Percentiles rank a stretch among this genome's conserved stretches.
Evolutionary conservation across 495 filamentous ascomycete species (phyloP).

Genomic region (Massariosphaeria phaeospora): DNA sequence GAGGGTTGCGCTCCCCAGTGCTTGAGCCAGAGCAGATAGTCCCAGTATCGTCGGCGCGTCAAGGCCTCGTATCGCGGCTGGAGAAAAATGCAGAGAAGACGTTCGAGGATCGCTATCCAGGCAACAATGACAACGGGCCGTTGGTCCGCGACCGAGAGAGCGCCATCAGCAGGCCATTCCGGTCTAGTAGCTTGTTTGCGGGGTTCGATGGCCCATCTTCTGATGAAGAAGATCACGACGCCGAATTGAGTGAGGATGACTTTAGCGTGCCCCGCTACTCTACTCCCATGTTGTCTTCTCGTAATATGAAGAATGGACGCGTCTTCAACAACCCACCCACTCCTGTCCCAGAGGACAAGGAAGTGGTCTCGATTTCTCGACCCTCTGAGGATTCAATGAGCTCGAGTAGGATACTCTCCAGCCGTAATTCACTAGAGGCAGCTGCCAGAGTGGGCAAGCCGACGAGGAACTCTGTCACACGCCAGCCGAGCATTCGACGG

Average conservation of each 20-base stretch:
- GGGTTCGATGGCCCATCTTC: slow-evolving; percentile 64
- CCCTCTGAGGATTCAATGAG: slow-evolving; percentile 24
- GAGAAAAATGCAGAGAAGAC: slow-evolving; percentile 29
- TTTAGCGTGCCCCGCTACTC: slow-evolving; percentile 4
- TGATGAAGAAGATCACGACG: slow-evolving; percentile 48
- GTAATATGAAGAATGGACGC: slow-evolving; percentile 34
- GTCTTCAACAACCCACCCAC: slow-evolving; percentile 41
- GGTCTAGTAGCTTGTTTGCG: slow-evolving; percentile 79
- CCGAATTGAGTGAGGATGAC: slow-evolving; percentile 48
- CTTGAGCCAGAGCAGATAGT: not conserved
- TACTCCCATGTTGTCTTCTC: slow-evolving; percentile 33
- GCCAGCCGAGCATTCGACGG: slow-evolving; percentile 53
- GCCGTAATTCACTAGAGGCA: slow-evolving; percentile 32
- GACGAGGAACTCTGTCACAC: slow-evolving; percentile 17
- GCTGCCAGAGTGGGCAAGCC: slow-evolving; percentile 31
- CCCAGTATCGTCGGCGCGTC: slow-evolving; percentile 9
- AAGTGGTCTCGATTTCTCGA: slow-evolving; percentile 29
- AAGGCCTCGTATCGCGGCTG: slow-evolving; percentile 14
- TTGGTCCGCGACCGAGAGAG: slow-evolving; percentile 54
- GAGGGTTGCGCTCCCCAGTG: slow-evolving; percentile 12
- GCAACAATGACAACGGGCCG: slow-evolving; percentile 78
- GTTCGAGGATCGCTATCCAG: slow-evolving; percentile 64
- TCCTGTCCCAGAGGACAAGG: slow-evolving; percentile 44
- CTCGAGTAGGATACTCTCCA: slow-evolving; percentile 10
- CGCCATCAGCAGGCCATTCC: slow-evolving; percentile 61